Conservation (phyloP, 768 basidiomycete genomes). For the Lactifluus pinguis region DNA sequence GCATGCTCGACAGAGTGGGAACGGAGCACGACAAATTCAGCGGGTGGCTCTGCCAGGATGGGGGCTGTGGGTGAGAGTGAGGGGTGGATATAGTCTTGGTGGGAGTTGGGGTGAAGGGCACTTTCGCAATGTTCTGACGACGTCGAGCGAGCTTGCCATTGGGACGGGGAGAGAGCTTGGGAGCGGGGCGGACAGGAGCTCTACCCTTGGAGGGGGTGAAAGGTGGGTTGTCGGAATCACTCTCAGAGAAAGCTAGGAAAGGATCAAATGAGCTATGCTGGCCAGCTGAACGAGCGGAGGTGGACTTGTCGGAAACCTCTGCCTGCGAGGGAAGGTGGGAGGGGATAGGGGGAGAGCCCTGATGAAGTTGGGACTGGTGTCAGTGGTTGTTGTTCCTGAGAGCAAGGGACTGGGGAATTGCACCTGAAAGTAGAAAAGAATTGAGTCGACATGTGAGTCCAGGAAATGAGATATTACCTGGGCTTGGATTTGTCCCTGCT, state of each 20-base stretch:
- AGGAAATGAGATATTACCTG: slow-evolving; percentile 27
- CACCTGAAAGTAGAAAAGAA: slow-evolving; percentile 29
- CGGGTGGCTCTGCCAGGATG: background rate
- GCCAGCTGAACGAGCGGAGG: slow-evolving; percentile 23
- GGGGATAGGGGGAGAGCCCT: too few relatives aligned
- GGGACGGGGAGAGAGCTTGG: slow-evolving; percentile 40
- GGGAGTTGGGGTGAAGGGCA: too few relatives aligned
- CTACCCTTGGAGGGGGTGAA: slow-evolving; percentile 27
- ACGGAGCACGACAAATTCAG: slow-evolving; percentile 41
- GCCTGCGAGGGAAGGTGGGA: too few relatives aligned
- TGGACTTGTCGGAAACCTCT: too few relatives aligned
- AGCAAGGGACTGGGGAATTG: slow-evolving; percentile 34
- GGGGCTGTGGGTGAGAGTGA: slow-evolving; percentile 21
- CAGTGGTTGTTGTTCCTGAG: too few relatives aligned
- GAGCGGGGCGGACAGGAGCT: slow-evolving; percentile 24
- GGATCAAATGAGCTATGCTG: slow-evolving; percentile 38
- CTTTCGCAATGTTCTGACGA: slow-evolving; percentile 33
- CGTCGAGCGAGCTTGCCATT: slow-evolving; percentile 52
- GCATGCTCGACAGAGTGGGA: slow-evolving; percentile 30
- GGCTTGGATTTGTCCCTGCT: slow-evolving; percentile 35
- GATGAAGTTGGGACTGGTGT: too few relatives aligned
- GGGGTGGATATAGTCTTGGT: slow-evolving; percentile 48
- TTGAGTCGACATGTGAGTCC: background rate
- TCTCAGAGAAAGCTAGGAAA: slow-evolving; percentile 39
- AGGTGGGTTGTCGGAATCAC: slow-evolving; percentile 24